Percentiles rank a stretch among this genome's conserved stretches.
Conservation (phyloP, 371 early-diverging fungal species). For the Mucor irregularis region DNA sequence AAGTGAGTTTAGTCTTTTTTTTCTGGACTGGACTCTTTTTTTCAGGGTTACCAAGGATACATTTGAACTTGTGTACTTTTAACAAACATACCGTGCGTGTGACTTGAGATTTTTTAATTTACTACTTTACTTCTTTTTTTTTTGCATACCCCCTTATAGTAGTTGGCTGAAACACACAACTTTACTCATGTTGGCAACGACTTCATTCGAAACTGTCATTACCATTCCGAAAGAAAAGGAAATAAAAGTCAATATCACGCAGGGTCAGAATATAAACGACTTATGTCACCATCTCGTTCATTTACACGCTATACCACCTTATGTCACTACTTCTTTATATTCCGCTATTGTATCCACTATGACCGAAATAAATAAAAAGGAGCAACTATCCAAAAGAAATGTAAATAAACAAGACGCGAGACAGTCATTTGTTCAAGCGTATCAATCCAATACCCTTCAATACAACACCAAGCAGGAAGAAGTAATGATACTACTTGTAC, state of each 20-base stretch:
- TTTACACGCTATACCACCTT: conserved; percentile 44
- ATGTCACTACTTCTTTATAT: conserved; percentile 44
- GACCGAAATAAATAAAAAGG: conserved; percentile 19
- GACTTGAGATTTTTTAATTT: no score
- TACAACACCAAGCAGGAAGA: conserved; percentile 55
- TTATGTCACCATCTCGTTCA: conserved; percentile 37
- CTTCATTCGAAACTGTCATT: conserved; percentile 5
- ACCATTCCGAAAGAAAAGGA: conserved; percentile 3
- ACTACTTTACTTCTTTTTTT: no score
- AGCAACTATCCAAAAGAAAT: neutral
- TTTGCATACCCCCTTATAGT: neutral
- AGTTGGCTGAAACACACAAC: no score
- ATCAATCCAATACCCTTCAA: conserved; percentile 29
- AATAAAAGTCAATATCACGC: conserved; percentile 17
- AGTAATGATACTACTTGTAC: conserved; percentile 19
- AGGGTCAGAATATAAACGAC: conserved; percentile 50
- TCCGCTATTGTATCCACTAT: conserved; percentile 41
- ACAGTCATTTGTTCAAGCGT: conserved; percentile 13
- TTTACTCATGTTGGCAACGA: conserved; percentile 5
- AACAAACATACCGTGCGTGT: no score
- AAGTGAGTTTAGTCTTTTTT: neutral
- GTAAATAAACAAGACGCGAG: conserved; percentile 4
- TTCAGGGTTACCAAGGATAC: no score
- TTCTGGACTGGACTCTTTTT: conserved; percentile 3
- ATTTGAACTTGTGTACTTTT: no score